Conservation (phyloP, 352 stramenopile genomes). For the Globisporangium spiculum region DNA sequence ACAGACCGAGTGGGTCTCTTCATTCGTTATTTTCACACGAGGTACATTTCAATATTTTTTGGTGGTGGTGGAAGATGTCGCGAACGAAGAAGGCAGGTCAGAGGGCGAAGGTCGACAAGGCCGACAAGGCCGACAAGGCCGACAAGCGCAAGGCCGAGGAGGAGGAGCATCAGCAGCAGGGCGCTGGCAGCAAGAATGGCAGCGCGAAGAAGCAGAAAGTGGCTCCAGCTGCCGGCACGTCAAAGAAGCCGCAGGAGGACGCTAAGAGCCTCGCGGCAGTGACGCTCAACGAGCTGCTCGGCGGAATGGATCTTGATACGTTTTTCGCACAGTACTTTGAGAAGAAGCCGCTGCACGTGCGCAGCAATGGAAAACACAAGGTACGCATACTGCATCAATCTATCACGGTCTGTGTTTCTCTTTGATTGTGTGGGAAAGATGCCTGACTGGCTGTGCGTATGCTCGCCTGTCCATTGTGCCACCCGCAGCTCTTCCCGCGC, state of each 20-base stretch:
- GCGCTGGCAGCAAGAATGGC: not conserved
- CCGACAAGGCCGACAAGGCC: not conserved
- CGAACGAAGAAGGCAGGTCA: constrained; percentile 36
- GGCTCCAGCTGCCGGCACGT: not conserved
- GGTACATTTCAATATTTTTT: not conserved
- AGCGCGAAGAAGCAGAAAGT: constrained; percentile 16
- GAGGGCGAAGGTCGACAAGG: not conserved
- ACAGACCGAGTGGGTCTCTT: not conserved
- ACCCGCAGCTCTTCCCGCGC: constrained; percentile 42
- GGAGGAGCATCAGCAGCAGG: not conserved
- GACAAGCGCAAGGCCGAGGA: constrained; percentile 18
- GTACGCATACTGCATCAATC: constrained; percentile 4
- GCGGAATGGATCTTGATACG: constrained; percentile 51
- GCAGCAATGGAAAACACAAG: constrained; percentile 40
- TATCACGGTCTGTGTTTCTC: not conserved
- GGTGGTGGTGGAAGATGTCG: constrained; percentile 11
- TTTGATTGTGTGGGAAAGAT: not conserved
- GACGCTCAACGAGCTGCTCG: constrained; percentile 49
- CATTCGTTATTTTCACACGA: not conserved
- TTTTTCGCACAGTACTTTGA: constrained; percentile 83
- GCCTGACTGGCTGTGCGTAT: not conserved
- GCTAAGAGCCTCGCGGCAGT: constrained; percentile 24
- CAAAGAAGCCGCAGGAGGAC: constrained; percentile 3
- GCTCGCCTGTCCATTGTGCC: not conserved
- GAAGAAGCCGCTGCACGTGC: constrained; percentile 79